A percentile compares a stretch with the other conserved stretches of the same genome.
These are phyloP conservation scores for Paramecium tetraurelia DNA, from an alignment of 73 alveolate genomes.

Conservation along the genomic window DNA sequence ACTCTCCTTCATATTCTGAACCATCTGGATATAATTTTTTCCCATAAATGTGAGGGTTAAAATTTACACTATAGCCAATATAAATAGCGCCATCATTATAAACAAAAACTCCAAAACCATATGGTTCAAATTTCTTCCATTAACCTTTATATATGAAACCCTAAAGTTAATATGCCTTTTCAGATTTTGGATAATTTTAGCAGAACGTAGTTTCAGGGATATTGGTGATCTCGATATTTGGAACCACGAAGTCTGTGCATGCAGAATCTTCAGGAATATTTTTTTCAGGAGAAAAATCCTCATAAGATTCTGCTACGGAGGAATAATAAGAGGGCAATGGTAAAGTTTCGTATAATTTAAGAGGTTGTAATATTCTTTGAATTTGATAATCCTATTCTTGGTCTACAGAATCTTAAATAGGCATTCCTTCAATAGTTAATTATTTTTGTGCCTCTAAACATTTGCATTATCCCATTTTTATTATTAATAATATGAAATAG, in stretches of 20 bases:
- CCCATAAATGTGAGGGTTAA: not conserved
- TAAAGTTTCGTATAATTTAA: not conserved
- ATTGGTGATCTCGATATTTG: not conserved
- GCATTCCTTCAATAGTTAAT: not conserved
- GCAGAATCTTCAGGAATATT: not conserved
- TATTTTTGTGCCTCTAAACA: not conserved
- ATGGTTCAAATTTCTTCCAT: slow-evolving; percentile 39
- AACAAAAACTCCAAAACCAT: not conserved
- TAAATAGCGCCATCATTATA: slow-evolving; percentile 1
- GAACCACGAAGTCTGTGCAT: not conserved
- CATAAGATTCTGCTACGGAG: not conserved
- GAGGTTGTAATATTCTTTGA: not conserved
- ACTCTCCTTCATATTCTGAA: slow-evolving; percentile 37
- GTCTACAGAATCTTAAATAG: not conserved
- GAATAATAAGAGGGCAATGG: slow-evolving; percentile 11
- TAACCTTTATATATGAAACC: slow-evolving; percentile 3
- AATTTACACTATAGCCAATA: not conserved
- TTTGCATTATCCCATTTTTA: not conserved
- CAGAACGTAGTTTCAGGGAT: not conserved
- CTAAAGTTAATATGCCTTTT: not conserved
- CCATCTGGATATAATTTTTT: slow-evolving; percentile 15
- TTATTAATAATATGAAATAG: not conserved
- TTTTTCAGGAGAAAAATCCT: not conserved
- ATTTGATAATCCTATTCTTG: not conserved
- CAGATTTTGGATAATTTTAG: not conserved